phyloP scores from a whole-genome alignment of 2,329 filamentous ascomycete species.

The Teratosphaeria gauchensis region DNA sequence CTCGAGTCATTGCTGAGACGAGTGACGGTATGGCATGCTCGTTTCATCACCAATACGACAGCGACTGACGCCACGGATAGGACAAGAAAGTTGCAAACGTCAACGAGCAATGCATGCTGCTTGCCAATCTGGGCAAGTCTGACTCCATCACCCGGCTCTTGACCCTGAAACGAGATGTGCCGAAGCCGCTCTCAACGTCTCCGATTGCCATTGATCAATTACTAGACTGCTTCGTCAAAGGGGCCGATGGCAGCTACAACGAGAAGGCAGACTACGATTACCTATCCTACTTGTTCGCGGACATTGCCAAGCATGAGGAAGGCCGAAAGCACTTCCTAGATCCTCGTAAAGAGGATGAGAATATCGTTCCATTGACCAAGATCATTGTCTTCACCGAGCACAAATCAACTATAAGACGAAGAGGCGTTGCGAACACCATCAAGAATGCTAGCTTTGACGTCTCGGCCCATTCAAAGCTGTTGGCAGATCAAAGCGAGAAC shows the following conservation, averaged over 20 bases:
- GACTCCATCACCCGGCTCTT: conserved; percentile 62
- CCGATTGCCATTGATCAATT: conserved; percentile 76
- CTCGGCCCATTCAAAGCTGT: conserved; percentile 50
- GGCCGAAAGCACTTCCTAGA: conserved; percentile 66
- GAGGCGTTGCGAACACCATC: conserved; percentile 91
- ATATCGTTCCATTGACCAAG: conserved; percentile 79
- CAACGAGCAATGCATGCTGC: conserved; percentile 78
- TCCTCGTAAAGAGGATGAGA: conserved; percentile 64
- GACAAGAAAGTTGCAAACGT: conserved; percentile 68
- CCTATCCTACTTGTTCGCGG: conserved; percentile 86
- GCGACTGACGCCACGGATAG: conserved; percentile 31
- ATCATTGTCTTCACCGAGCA: conserved; percentile 92
- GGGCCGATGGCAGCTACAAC: conserved; percentile 73
- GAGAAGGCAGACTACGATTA: conserved; percentile 82
- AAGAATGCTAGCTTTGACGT: conserved; percentile 89
- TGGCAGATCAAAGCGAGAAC: conserved; percentile 4
- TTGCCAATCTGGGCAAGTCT: conserved; percentile 81
- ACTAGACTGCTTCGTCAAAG: conserved; percentile 92
- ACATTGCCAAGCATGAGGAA: conserved; percentile 66
- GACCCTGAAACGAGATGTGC: conserved; percentile 55
- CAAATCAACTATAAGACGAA: conserved; percentile 67
- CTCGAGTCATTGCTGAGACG: conserved; percentile 62
- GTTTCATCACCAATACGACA: background rate
- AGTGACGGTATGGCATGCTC: conserved; percentile 56
- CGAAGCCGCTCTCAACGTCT: conserved; percentile 62